Percentiles rank a stretch among this genome's conserved stretches.
Evolutionary conservation across 1,139 yeast genomes (phyloP).

Genomic region (Kluyveromyces sp.): DNA sequence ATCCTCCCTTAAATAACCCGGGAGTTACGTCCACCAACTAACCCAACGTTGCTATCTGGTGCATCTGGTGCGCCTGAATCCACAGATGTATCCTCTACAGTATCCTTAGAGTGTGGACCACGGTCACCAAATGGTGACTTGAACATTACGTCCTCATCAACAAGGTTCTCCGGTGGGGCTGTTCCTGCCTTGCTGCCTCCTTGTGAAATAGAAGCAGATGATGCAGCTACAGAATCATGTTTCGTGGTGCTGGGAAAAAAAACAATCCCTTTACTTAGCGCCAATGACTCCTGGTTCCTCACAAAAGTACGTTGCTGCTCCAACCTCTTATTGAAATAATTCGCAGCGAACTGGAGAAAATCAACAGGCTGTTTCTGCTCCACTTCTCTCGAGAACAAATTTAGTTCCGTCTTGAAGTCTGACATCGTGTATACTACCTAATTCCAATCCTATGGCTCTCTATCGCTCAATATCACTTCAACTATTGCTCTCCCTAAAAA

Average conservation of each 20-base stretch:
- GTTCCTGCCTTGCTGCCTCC: conserved; percentile 6
- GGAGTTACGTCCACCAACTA: conserved; percentile 14
- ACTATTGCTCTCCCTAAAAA: not conserved
- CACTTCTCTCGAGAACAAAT: conserved; percentile 56
- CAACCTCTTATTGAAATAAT: conserved; percentile 56
- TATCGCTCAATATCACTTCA: not conserved
- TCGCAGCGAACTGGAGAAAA: conserved; percentile 66
- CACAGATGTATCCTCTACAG: conserved; percentile 28
- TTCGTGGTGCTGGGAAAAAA: conserved; percentile 36
- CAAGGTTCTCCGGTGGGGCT: conserved; percentile 6
- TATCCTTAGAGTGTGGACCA: conserved; percentile 51
- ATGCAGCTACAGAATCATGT: conserved; percentile 14
- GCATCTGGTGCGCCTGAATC: conserved; percentile 8
- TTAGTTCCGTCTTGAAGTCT: conserved; percentile 42
- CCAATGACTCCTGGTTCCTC: conserved; percentile 47
- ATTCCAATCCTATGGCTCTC: not conserved
- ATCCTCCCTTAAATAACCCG: conserved; percentile 41
- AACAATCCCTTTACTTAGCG: conserved; percentile 45
- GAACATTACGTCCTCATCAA: conserved; percentile 34
- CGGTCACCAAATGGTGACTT: conserved; percentile 58
- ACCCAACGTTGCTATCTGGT: conserved; percentile 8
- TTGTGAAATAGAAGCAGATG: conserved; percentile 6
- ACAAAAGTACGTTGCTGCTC: conserved; percentile 52
- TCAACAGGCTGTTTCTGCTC: conserved; percentile 58
- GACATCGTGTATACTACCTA: not conserved